A percentile compares a stretch with the other conserved stretches of the same genome.
These are phyloP conservation scores for Ophioceras dolichostomum DNA, from an alignment of 2,329 filamentous ascomycete genomes.

Conservation along the genomic window DNA sequence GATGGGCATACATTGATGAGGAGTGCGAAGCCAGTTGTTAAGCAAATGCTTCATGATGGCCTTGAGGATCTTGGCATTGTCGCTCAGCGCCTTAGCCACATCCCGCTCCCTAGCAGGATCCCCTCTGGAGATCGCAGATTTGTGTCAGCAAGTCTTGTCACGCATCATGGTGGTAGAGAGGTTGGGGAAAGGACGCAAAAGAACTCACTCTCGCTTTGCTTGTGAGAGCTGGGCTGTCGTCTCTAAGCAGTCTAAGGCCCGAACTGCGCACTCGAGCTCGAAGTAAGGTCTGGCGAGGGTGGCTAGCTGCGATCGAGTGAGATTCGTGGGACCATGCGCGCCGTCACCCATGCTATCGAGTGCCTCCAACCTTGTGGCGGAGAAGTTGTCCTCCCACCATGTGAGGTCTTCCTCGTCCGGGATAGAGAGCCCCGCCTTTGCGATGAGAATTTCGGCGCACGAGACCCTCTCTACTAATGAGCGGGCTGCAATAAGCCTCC, in stretches of 20 bases:
- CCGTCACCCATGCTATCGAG: constrained; percentile 20
- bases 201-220: constrained; percentile 36
- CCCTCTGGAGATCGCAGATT: constrained; percentile 17
- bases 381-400: constrained; percentile 24
- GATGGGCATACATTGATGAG: constrained; percentile 44
- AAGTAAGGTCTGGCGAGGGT: constrained; percentile 49
- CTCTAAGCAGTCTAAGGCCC: constrained; percentile 55
- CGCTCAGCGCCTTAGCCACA: constrained; percentile 41
- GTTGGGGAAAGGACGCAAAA: no score
- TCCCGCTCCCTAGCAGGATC: constrained; percentile 25
- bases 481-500: constrained; percentile 41
- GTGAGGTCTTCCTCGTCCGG: constrained; percentile 20
- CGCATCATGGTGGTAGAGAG: no score
- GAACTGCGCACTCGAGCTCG: constrained; percentile 57
- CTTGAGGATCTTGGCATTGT: constrained; percentile 40
- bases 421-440: constrained; percentile 20
- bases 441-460: constrained; percentile 33
- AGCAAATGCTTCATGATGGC: constrained; percentile 49
- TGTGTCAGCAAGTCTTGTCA: no score
- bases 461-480: constrained; percentile 37
- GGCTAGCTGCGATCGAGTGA: constrained; percentile 29
- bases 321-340: constrained; percentile 15
- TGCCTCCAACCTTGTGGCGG: constrained; percentile 20
- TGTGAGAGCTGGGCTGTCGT: constrained; percentile 46
- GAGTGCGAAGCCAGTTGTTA: constrained; percentile 47